A percentile compares a stretch with the other conserved stretches of the same genome.
These are phyloP conservation scores for Calonectria multiphialidica DNA, from an alignment of 2,329 filamentous ascomycete species.

Conservation along the genomic window DNA sequence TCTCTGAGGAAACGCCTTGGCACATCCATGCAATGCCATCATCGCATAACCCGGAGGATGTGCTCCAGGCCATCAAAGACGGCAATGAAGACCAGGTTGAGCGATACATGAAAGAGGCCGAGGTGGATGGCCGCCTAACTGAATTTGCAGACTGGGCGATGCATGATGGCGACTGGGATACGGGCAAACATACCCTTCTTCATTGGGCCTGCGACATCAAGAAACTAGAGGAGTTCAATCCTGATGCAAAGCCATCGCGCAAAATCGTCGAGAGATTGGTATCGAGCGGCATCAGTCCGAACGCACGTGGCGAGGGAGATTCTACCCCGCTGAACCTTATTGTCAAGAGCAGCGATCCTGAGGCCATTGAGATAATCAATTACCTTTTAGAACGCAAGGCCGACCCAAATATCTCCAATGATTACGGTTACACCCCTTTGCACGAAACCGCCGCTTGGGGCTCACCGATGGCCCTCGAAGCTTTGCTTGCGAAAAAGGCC, in stretches of 20 bases:
- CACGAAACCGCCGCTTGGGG: neutral
- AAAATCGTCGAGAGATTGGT: neutral
- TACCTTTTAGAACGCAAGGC: neutral
- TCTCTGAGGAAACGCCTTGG: too few relatives aligned
- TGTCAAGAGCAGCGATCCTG: neutral
- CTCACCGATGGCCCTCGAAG: neutral
- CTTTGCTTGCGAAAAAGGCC: neutral
- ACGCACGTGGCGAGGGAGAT: neutral
- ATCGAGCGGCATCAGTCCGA: neutral
- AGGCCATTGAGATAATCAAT: neutral
- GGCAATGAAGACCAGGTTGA: neutral
- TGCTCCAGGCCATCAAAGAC: neutral
- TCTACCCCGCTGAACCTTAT: neutral
- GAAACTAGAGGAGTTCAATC: neutral
- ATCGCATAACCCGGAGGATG: neutral
- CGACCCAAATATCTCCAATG: neutral
- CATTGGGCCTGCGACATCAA: neutral
- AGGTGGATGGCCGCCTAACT: neutral
- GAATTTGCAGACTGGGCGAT: neutral
- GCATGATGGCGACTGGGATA: constrained; percentile 2
- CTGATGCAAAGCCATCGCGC: neutral
- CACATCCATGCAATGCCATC: neutral
- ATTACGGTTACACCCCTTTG: neutral
- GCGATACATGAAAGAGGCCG: neutral
- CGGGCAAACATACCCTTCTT: neutral